Percentiles rank a stretch among this genome's conserved stretches.
Evolutionary conservation across 345 rosid species (phyloP).

Genomic region (Syzygium oleosum): DNA sequence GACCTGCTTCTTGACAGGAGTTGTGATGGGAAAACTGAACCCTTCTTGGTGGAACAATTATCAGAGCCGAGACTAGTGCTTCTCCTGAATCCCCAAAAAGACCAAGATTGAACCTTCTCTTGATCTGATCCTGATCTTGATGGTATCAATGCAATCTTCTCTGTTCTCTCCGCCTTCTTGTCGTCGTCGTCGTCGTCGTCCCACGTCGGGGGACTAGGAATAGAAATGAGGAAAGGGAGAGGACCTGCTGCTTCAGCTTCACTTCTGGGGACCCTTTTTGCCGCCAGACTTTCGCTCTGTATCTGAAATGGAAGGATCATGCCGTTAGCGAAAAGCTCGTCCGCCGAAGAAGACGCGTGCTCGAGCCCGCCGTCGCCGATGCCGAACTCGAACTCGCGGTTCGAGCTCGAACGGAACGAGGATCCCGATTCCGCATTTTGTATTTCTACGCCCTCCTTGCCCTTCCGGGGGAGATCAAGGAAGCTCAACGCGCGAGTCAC

Average conservation of each 20-base stretch:
- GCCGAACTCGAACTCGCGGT: constrained; percentile 70
- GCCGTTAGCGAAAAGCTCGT: constrained; percentile 66
- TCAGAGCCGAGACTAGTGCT: constrained; percentile 50
- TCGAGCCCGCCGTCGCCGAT: constrained; percentile 17
- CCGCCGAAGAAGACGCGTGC: constrained; percentile 55
- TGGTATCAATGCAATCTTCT: not conserved
- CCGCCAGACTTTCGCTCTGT: not conserved
- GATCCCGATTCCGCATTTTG: not conserved
- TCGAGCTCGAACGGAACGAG: constrained; percentile 26
- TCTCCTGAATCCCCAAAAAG: constrained; percentile 77
- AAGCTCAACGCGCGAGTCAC: constrained; percentile 51
- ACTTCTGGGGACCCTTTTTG: not conserved
- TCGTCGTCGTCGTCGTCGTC: not conserved
- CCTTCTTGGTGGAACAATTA: constrained; percentile 26
- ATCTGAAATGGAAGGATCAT: constrained; percentile 54
- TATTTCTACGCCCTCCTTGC: constrained; percentile 11
- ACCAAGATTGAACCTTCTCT: constrained; percentile 31
- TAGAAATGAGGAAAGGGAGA: not conserved
- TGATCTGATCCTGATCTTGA: constrained; percentile 4
- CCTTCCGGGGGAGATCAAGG: constrained; percentile 34
- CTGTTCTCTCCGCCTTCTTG: not conserved
- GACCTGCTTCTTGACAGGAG: constrained; percentile 63
- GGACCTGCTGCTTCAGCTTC: not conserved
- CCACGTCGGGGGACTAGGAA: not conserved
- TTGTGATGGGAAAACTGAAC: constrained; percentile 44